These are phyloP conservation scores for Candida incommunis DNA, from an alignment of 805 yeast genomes.

Conservation along the genomic window DNA sequence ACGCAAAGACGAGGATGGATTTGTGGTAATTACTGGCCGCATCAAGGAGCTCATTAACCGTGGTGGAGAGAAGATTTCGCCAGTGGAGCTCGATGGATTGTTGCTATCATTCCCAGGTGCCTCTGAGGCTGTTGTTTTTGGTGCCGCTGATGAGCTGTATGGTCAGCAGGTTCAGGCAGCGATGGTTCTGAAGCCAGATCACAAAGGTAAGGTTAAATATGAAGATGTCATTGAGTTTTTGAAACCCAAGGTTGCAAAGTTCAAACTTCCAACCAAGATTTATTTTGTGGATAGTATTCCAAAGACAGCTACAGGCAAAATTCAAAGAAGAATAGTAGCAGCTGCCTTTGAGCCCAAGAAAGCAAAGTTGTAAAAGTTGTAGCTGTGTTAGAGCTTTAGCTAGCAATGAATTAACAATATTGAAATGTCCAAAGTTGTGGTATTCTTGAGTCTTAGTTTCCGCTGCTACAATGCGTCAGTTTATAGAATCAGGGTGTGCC, in stretches of 20 bases:
- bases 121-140: constrained; percentile 58
- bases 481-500: too few relatives aligned
- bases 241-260: constrained; percentile 33
- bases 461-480: too few relatives aligned
- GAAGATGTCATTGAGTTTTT: constrained; percentile 35
- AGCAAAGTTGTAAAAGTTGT: constrained; percentile 20
- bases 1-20: constrained; percentile 41
- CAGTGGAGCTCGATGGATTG: constrained; percentile 52
- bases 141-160: constrained; percentile 50
- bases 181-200: constrained; percentile 36
- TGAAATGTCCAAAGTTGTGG: too few relatives aligned
- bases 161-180: constrained; percentile 66
- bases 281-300: constrained; percentile 50
- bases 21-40: constrained; percentile 51
- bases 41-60: constrained; percentile 62
- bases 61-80: constrained; percentile 69
- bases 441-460: too few relatives aligned
- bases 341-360: constrained; percentile 18
- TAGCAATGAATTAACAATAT: too few relatives aligned
- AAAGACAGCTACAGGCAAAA: constrained; percentile 67
- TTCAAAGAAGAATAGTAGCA: constrained; percentile 54
- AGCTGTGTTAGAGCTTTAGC: too few relatives aligned
- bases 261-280: constrained; percentile 46
- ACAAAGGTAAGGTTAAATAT: constrained; percentile 20
- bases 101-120: constrained; percentile 49